A percentile compares a stretch with the other conserved stretches of the same genome.
Conservation (phyloP, 164 flowering plant genomes). For the Liriodendron chinense region DNA sequence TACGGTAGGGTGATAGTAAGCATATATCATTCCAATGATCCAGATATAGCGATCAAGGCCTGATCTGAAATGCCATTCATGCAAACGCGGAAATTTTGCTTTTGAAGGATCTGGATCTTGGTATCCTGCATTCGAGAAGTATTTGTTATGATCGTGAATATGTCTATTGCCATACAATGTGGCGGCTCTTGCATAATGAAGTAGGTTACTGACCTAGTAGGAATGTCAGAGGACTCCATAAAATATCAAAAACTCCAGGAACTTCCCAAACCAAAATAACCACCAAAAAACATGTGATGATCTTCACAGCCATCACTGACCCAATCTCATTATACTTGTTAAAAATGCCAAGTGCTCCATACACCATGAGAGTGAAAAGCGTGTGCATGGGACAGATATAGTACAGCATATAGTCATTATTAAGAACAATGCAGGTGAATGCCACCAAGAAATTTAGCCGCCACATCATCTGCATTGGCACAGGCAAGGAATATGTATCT, state of each 20-base stretch:
- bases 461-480: conserved; percentile 96
- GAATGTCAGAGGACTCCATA: conserved; percentile 86
- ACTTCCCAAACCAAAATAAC: conserved; percentile 93
- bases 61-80: conserved; percentile 98
- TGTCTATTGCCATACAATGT: conserved; percentile 3
- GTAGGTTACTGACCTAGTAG: conserved; percentile 56
- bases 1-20: conserved; percentile 95
- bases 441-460: conserved; percentile 89
- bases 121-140: conserved; percentile 33
- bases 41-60: conserved; percentile 98
- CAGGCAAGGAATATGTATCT: background rate
- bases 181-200: background rate
- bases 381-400: conserved; percentile 99
- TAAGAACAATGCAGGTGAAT: conserved; percentile 83
- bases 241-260: conserved; percentile 80
- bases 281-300: conserved; percentile 69
- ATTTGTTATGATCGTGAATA: background rate
- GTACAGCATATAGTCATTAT: conserved; percentile 90
- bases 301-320: conserved; percentile 82
- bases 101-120: conserved; percentile 84
- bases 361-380: conserved; percentile 93
- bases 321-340: conserved; percentile 78
- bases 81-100: conserved; percentile 64
- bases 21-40: conserved; percentile 98
- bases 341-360: conserved; percentile 89